Percentiles rank a stretch among this genome's conserved stretches.
Conservation (phyloP, 352 stramenopile genomes). For the Pythium aquatile region DNA sequence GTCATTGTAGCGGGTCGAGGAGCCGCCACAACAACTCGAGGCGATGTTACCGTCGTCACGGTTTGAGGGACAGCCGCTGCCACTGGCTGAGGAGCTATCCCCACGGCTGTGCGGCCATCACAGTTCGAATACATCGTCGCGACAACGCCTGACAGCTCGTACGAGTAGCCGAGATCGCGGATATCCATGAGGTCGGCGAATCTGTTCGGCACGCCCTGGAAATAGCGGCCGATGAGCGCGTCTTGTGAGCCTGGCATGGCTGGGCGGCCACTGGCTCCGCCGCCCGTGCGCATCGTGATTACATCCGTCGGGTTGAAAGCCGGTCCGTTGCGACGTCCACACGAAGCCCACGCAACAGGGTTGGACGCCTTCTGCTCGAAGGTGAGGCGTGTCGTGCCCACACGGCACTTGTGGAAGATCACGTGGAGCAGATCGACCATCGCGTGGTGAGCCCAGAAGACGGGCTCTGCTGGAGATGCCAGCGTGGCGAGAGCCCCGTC, state of each 20-base stretch:
- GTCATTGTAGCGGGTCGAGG: conserved; percentile 11
- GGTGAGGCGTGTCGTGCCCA: conserved; percentile 38
- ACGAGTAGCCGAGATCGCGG: conserved; percentile 30
- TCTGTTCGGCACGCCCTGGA: conserved; percentile 18
- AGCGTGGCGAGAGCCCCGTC: conserved; percentile 48
- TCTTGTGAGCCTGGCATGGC: conserved; percentile 17
- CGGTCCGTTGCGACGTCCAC: conserved; percentile 32
- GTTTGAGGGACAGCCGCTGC: not conserved
- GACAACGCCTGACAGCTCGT: conserved; percentile 28
- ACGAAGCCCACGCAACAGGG: conserved; percentile 46
- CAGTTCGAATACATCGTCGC: conserved; percentile 28
- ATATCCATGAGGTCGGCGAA: conserved; percentile 28
- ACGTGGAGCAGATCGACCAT: conserved; percentile 64
- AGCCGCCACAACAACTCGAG: not conserved
- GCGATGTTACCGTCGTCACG: not conserved
- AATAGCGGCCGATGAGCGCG: conserved; percentile 20
- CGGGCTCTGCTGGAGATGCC: conserved; percentile 44
- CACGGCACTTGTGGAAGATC: conserved; percentile 70
- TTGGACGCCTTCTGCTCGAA: conserved; percentile 46
- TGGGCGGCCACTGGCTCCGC: conserved; percentile 13
- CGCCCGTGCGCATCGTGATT: conserved; percentile 43
- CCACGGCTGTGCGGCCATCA: not conserved
- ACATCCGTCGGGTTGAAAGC: conserved; percentile 45
- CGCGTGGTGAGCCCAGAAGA: conserved; percentile 71
- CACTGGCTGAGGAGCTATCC: not conserved